Evolutionary conservation across 306 rosid genomes (phyloP).

Genomic region (Ormosia emarginata): DNA sequence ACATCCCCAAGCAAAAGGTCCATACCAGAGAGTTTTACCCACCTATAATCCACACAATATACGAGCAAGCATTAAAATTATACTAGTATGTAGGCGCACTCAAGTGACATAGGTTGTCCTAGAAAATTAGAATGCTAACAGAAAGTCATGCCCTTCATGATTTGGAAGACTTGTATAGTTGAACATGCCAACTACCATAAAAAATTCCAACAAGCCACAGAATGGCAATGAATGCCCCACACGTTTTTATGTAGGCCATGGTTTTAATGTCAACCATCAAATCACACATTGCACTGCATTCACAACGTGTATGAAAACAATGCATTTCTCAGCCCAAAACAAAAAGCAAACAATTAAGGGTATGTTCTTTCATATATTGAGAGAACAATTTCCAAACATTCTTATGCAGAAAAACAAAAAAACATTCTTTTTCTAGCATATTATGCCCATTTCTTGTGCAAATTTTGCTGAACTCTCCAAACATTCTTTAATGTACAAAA

Average conservation of each 20-base stretch:
- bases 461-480: conserved; percentile 35
- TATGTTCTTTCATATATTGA: neutral
- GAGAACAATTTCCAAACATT: conserved; percentile 17
- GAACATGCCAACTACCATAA: neutral
- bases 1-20: too few species aligned
- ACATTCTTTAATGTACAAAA: conserved; percentile 37
- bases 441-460: conserved; percentile 31
- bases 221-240: neutral
- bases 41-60: too few species aligned
- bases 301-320: neutral
- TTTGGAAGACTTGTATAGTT: neutral
- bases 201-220: neutral
- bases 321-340: neutral
- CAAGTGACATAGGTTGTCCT: neutral
- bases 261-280: neutral
- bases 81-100: neutral
- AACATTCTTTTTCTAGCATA: too few species aligned
- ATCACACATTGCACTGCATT: neutral
- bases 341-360: neutral
- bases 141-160: neutral
- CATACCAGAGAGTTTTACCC: too few species aligned
- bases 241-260: neutral
- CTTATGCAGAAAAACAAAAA: too few species aligned
- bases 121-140: neutral
- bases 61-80: too few species aligned